phyloP scores from a whole-genome alignment of 768 basidiomycete genomes.

The Asterophora lycoperdoides region DNA sequence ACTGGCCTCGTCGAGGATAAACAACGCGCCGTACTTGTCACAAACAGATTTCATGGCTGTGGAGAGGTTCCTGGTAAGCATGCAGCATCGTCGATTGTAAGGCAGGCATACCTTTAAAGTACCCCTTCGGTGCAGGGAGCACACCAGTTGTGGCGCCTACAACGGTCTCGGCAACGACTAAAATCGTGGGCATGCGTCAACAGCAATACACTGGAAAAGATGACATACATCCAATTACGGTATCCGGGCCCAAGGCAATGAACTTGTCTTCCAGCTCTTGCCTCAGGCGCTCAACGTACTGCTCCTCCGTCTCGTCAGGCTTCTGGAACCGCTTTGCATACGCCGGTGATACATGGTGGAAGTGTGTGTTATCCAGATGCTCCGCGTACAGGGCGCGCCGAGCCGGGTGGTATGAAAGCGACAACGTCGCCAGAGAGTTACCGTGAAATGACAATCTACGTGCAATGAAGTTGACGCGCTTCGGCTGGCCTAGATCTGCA shows the following conservation, averaged over 20 bases:
- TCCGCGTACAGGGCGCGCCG: slow-evolving; percentile 67
- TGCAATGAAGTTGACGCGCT: slow-evolving; percentile 76
- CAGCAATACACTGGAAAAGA: background rate
- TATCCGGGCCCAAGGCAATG: slow-evolving; percentile 74
- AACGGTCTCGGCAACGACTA: slow-evolving; percentile 83
- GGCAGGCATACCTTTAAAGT: slow-evolving; percentile 51
- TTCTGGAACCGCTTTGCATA: slow-evolving; percentile 77
- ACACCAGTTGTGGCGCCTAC: slow-evolving; percentile 83
- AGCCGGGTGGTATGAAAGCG: slow-evolving; percentile 60
- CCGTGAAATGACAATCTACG: slow-evolving; percentile 81
- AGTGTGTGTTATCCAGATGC: slow-evolving; percentile 60
- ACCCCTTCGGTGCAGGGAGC: slow-evolving; percentile 74
- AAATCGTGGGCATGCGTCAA: background rate
- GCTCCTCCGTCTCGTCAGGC: slow-evolving; percentile 65
- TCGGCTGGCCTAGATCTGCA: slow-evolving; percentile 60
- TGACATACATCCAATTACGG: slow-evolving; percentile 72
- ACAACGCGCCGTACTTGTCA: slow-evolving; percentile 68
- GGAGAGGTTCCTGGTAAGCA: background rate
- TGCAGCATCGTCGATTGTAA: background rate
- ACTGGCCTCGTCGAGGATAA: slow-evolving; percentile 79
- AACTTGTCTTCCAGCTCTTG: slow-evolving; percentile 87
- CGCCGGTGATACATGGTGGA: slow-evolving; percentile 86
- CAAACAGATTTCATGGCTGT: slow-evolving; percentile 77
- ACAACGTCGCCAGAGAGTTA: slow-evolving; percentile 70
- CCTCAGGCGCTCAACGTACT: slow-evolving; percentile 73